Evolutionary conservation across 2,329 filamentous ascomycete genomes (phyloP).

Genomic region (Escovopsis sp.): DNA sequence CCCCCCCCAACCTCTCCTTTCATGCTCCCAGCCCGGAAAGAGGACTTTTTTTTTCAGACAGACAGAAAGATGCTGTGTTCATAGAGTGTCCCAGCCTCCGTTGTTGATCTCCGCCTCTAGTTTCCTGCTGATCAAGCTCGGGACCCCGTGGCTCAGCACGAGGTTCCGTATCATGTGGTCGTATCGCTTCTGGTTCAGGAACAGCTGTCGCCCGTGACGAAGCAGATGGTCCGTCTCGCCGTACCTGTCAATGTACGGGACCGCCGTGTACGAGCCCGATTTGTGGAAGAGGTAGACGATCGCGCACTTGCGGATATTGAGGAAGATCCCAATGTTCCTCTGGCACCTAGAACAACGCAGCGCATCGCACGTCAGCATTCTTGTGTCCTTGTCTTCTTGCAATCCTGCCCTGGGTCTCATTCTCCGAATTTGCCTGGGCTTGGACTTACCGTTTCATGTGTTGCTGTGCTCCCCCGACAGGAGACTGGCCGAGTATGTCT

Average conservation of each 20-base stretch:
- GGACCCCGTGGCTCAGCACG: slow-evolving; percentile 77
- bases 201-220: slow-evolving; percentile 74
- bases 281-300: slow-evolving; percentile 73
- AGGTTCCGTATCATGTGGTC: slow-evolving; percentile 74
- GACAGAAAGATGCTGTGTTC: slow-evolving; percentile 4
- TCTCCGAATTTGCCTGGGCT: no score
- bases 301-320: slow-evolving; percentile 93
- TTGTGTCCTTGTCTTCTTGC: no score
- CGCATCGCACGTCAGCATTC: neutral
- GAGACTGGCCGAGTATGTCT: slow-evolving; percentile 21
- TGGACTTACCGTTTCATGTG: slow-evolving; percentile 76
- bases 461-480: slow-evolving; percentile 73
- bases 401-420: no score
- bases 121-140: slow-evolving; percentile 77
- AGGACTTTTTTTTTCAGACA: neutral
- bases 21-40: neutral
- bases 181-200: slow-evolving; percentile 86
- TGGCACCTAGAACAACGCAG: slow-evolving; percentile 51
- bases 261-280: slow-evolving; percentile 71
- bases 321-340: slow-evolving; percentile 78
- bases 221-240: slow-evolving; percentile 91
- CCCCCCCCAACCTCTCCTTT: neutral
- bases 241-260: slow-evolving; percentile 90
- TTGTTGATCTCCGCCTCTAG: slow-evolving; percentile 94
- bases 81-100: slow-evolving; percentile 79